These are phyloP conservation scores for Colletotrichum kahawae DNA, from an alignment of 2,329 filamentous ascomycete genomes.

Conservation along the genomic window DNA sequence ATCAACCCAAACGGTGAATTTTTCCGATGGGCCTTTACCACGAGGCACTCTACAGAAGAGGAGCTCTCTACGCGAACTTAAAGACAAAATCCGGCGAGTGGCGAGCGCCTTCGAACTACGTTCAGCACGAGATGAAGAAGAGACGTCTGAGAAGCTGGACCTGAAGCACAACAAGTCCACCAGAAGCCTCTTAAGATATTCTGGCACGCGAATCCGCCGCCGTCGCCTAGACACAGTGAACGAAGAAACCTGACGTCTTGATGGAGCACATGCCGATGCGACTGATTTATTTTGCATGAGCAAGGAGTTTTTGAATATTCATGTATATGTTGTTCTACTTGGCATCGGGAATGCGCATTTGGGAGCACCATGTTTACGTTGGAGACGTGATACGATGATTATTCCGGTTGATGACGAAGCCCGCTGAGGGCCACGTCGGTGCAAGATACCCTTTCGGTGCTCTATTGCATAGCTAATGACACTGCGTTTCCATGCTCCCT, in stretches of 20 bases:
- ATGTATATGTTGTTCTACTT: background rate
- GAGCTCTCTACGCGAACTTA: background rate
- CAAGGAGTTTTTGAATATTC: background rate
- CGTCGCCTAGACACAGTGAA: constrained; percentile 4
- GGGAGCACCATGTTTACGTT: background rate
- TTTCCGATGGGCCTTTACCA: background rate
- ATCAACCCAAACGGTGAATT: background rate
- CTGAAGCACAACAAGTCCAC: constrained; percentile 7
- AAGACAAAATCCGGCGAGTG: constrained; percentile 12
- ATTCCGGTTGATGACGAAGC: background rate
- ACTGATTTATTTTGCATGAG: background rate
- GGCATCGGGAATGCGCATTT: background rate
- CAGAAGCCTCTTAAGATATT: constrained; percentile 1
- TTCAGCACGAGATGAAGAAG: background rate
- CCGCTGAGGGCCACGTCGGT: background rate
- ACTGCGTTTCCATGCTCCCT: background rate
- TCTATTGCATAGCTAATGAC: background rate
- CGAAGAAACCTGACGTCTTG: background rate
- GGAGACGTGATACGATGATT: background rate
- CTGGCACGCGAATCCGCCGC: background rate
- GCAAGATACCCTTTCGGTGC: background rate
- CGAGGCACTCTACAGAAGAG: background rate
- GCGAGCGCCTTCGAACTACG: constrained; percentile 18
- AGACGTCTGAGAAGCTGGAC: background rate
- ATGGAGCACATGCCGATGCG: background rate